Evolutionary conservation across 352 stramenopile species (phyloP).

Genomic region (Pythium insidiosum): DNA sequence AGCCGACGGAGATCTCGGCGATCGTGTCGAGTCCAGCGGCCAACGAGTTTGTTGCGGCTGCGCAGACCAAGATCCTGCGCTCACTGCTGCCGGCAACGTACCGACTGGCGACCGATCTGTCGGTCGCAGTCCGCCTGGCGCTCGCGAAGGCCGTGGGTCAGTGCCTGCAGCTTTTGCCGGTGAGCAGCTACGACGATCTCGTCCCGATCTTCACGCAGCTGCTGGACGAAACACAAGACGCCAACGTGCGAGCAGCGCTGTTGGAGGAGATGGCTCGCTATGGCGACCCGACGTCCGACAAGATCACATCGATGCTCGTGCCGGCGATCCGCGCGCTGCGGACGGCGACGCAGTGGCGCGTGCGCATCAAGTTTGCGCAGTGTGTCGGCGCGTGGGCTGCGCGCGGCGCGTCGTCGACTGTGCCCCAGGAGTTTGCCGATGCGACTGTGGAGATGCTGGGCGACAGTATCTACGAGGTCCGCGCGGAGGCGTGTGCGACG

Average conservation of each 20-base stretch:
- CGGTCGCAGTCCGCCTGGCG: constrained; percentile 62
- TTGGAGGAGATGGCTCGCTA: constrained; percentile 78
- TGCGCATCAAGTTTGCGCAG: constrained; percentile 82
- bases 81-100: constrained; percentile 77
- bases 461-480: constrained; percentile 71
- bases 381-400: constrained; percentile 77
- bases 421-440: constrained; percentile 65
- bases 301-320: constrained; percentile 60
- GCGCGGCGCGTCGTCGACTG: constrained; percentile 39
- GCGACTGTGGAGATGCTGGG: constrained; percentile 55
- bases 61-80: constrained; percentile 72
- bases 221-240: constrained; percentile 73
- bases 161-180: constrained; percentile 56
- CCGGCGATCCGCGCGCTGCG: constrained; percentile 56
- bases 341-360: constrained; percentile 69
- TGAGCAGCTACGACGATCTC: constrained; percentile 70
- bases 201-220: constrained; percentile 80
- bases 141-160: constrained; percentile 72
- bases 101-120: constrained; percentile 64
- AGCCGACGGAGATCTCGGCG: constrained; percentile 9
- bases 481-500: constrained; percentile 47
- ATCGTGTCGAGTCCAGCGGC: constrained; percentile 4
- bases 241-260: constrained; percentile 65
- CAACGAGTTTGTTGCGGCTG: constrained; percentile 37
- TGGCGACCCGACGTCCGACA: constrained; percentile 58